Base-by-base conservation (phyloP, 768 basidiomycete species). In the Plicaturopsis crispa region DNA sequence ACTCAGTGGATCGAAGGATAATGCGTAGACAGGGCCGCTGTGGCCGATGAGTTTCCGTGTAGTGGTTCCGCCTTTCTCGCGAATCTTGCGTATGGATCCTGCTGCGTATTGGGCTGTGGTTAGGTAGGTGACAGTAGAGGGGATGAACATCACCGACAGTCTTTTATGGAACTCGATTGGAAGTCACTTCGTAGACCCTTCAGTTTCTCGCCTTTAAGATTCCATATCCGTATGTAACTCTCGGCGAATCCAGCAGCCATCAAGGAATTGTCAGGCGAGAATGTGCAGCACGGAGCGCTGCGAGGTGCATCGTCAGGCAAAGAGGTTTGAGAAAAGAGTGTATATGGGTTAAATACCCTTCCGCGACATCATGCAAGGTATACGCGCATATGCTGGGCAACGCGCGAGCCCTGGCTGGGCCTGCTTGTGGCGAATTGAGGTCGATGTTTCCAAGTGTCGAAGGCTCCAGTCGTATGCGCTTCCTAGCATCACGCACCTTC, bases 1-100 rank as follows among this genome's bases (percentile, higher is more conserved):
- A 42, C 78, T 74, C 1, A 88, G 59, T 6, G 96, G 91, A 56
- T 98, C 96, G 54, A 98, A 99, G 14, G 85, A 81, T 22, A 97
- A 75, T 2, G 88, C 81, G 58, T 97, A 98, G 14, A 98, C 91
- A 18, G 96, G 92, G 11, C 90, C 96, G 45, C 92, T 94, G 57
- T 99, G 96, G 1, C 91, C 96, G 37, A 98, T 80, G 13, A 99
- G 74, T 63, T 97, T 98, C n/a, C 92, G 80, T 7, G 93, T 91
- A 0, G 84, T 78, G 16, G 72, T 72, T 1, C 84, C 86, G 40
- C 82, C 85, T 59, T 82, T 89, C 57, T 92, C 89, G 43, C 77
- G 70, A 20, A 88, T 70, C 54, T 80, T 76, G 35, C 62, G 70
- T 34, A 81, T 60, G 6, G 79, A 78, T 18, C 70, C 50, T 31